A percentile compares a stretch with the other conserved stretches of the same genome.
These are phyloP conservation scores for Dactylorhiza incarnata DNA, from an alignment of 106 monocot species.

Conservation along the genomic window DNA sequence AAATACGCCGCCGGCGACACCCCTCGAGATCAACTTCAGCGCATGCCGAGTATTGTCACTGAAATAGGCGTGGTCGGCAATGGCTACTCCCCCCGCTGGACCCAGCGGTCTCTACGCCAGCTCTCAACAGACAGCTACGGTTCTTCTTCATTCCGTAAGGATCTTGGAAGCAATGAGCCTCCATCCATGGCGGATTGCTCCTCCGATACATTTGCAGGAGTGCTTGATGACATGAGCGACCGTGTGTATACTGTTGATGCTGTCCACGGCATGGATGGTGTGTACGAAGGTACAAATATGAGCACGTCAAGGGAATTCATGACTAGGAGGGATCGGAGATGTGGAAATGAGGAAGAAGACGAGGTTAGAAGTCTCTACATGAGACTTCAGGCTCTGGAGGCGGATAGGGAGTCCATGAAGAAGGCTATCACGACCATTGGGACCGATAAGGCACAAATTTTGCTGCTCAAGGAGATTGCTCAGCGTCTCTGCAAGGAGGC, in stretches of 20 bases:
- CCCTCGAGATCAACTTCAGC: conserved; percentile 3
- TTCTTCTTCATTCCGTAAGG: conserved; percentile 5
- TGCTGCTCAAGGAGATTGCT: conserved; percentile 27
- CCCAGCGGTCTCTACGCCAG: conserved; percentile 2
- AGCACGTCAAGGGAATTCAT: conserved; percentile 17
- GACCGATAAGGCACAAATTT: conserved; percentile 18
- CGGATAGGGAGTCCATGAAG: conserved; percentile 28
- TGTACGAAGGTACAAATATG: background rate
- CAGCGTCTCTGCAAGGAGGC: conserved; percentile 17
- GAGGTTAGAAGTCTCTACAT: conserved; percentile 21
- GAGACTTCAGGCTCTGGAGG: conserved; percentile 29
- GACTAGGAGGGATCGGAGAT: conserved; percentile 1
- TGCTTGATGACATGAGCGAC: conserved; percentile 22
- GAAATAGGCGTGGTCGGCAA: background rate
- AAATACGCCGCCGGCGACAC: conserved; percentile 11
- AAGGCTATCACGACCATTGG: conserved; percentile 21
- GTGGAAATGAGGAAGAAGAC: conserved; percentile 9
- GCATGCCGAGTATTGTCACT: background rate
- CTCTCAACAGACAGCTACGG: conserved; percentile 14
- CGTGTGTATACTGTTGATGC: conserved; percentile 50
- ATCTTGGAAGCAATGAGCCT: conserved; percentile 7
- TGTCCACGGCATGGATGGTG: conserved; percentile 21
- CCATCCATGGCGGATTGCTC: conserved; percentile 5
- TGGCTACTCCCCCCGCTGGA: background rate
- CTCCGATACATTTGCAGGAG: background rate